Conservation (phyloP, 805 yeast species). For the Cyberlindnera petersonii region DNA sequence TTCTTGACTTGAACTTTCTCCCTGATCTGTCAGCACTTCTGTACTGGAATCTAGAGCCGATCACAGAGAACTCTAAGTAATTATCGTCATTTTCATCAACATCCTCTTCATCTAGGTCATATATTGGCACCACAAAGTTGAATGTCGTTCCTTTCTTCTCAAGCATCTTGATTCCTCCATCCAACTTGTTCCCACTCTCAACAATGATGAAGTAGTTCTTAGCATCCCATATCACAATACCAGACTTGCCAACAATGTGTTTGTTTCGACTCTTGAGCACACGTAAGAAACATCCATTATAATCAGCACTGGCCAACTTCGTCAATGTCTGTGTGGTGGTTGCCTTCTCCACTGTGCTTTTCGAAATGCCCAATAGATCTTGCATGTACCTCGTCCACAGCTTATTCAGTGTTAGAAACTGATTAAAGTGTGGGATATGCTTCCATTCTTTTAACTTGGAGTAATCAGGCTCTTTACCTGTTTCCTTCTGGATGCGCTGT, state of each 20-base stretch:
- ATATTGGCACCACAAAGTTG: slow-evolving; percentile 42
- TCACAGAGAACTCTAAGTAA: slow-evolving; percentile 53
- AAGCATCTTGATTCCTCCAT: slow-evolving; percentile 65
- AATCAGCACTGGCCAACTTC: slow-evolving; percentile 73
- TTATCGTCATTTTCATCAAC: slow-evolving; percentile 31
- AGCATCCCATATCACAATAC: slow-evolving; percentile 83
- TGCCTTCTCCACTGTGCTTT: slow-evolving; percentile 16
- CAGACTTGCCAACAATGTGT: slow-evolving; percentile 56
- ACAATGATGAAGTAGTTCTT: slow-evolving; percentile 66
- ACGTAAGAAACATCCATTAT: slow-evolving; percentile 65
- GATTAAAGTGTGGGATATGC: slow-evolving; percentile 39
- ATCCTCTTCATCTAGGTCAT: slow-evolving; percentile 12
- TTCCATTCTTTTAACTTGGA: slow-evolving; percentile 23
- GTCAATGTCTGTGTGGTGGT: slow-evolving; percentile 37
- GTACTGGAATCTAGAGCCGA: slow-evolving; percentile 76
- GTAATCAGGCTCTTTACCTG: slow-evolving; percentile 10
- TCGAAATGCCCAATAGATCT: slow-evolving; percentile 45
- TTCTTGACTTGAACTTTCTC: slow-evolving; percentile 78
- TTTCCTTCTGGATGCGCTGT: slow-evolving; percentile 4
- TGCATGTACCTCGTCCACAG: slow-evolving; percentile 72
- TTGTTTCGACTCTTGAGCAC: slow-evolving; percentile 57
- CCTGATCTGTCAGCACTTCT: slow-evolving; percentile 79
- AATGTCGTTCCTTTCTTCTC: slow-evolving; percentile 69
- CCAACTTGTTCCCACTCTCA: slow-evolving; percentile 30
- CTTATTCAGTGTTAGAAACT: slow-evolving; percentile 50